These are phyloP conservation scores for Glycine tomentella DNA, from an alignment of 306 rosid species.

Conservation along the genomic window DNA sequence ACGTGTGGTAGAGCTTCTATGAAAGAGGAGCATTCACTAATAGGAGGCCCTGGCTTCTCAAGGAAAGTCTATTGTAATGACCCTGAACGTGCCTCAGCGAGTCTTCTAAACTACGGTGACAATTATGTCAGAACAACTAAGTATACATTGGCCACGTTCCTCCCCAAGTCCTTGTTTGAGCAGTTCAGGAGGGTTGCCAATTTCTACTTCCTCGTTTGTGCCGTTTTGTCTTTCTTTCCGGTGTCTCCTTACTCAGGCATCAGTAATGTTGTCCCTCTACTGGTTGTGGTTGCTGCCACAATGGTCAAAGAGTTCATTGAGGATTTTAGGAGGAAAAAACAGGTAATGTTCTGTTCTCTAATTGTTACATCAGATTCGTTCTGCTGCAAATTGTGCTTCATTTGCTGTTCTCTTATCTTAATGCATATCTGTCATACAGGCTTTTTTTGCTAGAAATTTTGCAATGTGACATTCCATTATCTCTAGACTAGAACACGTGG, in stretches of 20 bases:
- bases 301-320: slow-evolving; percentile 90
- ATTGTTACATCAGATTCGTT: neutral
- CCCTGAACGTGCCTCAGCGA: slow-evolving; percentile 62
- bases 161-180: slow-evolving; percentile 91
- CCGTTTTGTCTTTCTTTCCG: slow-evolving; percentile 74
- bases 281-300: slow-evolving; percentile 82
- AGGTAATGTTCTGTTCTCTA: slow-evolving; percentile 60
- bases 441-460: neutral
- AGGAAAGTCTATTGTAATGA: slow-evolving; percentile 82
- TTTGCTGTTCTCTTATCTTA: neutral
- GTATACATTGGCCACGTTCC: slow-evolving; percentile 79
- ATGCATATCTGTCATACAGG: neutral
- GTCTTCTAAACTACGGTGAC: slow-evolving; percentile 58
- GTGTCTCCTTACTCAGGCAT: slow-evolving; percentile 86
- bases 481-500: slow-evolving; percentile 14
- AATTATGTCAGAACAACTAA: slow-evolving; percentile 90
- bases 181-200: slow-evolving; percentile 95
- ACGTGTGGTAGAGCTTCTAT: slow-evolving; percentile 74
- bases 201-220: slow-evolving; percentile 80
- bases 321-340: slow-evolving; percentile 83
- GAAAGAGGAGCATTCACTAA: slow-evolving; percentile 73
- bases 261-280: slow-evolving; percentile 84
- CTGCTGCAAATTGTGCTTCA: slow-evolving; percentile 1
- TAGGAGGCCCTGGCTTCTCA: slow-evolving; percentile 98
- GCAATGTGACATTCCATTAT: neutral